Evolutionary conservation across 148 eudicot genomes (phyloP).

Genomic region (Diospyros kaki): DNA sequence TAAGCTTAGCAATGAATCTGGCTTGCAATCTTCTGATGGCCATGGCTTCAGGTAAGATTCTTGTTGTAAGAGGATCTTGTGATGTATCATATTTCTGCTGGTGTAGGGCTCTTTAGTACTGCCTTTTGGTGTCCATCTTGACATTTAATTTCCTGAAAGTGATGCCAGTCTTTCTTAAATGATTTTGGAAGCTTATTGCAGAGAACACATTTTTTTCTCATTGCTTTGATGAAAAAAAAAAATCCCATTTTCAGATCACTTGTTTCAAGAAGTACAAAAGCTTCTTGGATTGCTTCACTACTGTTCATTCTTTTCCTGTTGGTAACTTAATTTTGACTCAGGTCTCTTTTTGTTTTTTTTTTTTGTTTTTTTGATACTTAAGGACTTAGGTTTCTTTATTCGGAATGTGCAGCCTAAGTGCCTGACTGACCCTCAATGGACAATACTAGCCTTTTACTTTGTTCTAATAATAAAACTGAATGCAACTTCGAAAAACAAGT

Average conservation of each 20-base stretch:
- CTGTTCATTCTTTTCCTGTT: too few relatives aligned
- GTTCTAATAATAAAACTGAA: slow-evolving; percentile 7
- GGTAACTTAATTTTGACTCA: too few relatives aligned
- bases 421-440: too few relatives aligned
- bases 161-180: not conserved
- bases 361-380: too few relatives aligned
- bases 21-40: slow-evolving; percentile 47
- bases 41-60: slow-evolving; percentile 57
- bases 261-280: slow-evolving; percentile 3
- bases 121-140: not conserved
- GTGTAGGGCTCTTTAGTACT: not conserved
- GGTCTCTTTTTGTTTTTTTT: too few relatives aligned
- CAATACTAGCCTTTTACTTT: not conserved
- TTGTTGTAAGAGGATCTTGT: not conserved
- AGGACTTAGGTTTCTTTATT: not conserved
- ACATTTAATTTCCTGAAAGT: not conserved
- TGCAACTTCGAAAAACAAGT: not conserved
- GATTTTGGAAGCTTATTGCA: not conserved
- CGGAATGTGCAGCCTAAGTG: too few relatives aligned
- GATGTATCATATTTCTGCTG: slow-evolving; percentile 2
- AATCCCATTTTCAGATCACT: not conserved
- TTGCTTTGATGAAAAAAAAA: not conserved
- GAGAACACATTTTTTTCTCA: not conserved
- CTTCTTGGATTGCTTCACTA: not conserved
- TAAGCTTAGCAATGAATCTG: slow-evolving; percentile 56